These are phyloP conservation scores for Phaeosphaeria sp. DNA, from an alignment of 2,329 filamentous ascomycete genomes.

Conservation along the genomic window DNA sequence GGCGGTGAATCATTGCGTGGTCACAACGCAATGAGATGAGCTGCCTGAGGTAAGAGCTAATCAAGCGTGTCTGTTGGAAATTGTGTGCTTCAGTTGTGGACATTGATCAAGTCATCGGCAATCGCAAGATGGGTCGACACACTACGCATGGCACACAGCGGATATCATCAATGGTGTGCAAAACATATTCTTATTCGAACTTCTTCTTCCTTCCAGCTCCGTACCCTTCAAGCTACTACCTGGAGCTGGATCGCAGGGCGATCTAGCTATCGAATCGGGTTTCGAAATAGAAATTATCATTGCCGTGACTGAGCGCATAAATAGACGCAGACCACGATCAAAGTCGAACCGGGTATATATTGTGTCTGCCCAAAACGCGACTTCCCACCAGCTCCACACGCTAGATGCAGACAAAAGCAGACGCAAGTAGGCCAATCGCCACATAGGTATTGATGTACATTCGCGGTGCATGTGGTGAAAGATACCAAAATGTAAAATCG, in stretches of 20 bases:
- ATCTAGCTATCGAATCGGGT: neutral
- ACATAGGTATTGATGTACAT: constrained; percentile 14
- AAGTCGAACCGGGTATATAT: constrained; percentile 23
- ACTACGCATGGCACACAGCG: neutral
- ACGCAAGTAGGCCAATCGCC: constrained; percentile 7
- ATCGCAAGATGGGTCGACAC: neutral
- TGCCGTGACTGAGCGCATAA: constrained; percentile 2
- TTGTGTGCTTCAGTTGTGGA: neutral
- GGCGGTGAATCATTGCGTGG: constrained; percentile 10
- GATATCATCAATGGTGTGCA: neutral
- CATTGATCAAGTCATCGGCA: neutral
- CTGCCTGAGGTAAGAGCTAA: constrained; percentile 2
- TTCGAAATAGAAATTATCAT: constrained; percentile 14
- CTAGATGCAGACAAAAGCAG: constrained; percentile 21
- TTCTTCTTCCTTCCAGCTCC: neutral
- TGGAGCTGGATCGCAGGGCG: neutral
- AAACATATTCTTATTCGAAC: neutral
- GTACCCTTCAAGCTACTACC: neutral
- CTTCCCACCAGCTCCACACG: constrained; percentile 16
- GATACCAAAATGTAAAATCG: neutral
- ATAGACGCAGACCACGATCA: constrained; percentile 10
- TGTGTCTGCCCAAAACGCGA: constrained; percentile 21
- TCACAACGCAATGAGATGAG: neutral
- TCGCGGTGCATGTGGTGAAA: constrained; percentile 5
- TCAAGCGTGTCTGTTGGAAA: neutral